Percentiles rank a stretch among this genome's conserved stretches.
phyloP scores from a whole-genome alignment of 2,329 filamentous ascomycete genomes.

The Pyrenochaeta sp. region DNA sequence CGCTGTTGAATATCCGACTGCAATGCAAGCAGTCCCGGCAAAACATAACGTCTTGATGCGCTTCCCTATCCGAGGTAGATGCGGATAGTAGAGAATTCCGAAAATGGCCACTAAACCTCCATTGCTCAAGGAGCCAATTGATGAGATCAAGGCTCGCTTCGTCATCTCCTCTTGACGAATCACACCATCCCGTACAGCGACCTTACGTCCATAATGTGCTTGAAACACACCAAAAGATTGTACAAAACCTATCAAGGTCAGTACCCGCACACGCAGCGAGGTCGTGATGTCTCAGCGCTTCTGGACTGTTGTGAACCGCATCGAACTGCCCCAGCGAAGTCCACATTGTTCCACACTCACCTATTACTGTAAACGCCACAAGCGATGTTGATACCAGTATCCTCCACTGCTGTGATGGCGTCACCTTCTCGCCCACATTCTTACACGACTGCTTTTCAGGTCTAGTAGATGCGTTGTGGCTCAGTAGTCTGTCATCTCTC shows the following conservation, averaged over 20 bases:
- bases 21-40: constrained; percentile 19
- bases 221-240: constrained; percentile 35
- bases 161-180: constrained; percentile 14
- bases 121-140: constrained; percentile 28
- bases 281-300: too few species aligned
- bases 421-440: constrained; percentile 19
- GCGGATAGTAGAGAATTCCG: constrained; percentile 24
- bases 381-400: constrained; percentile 22
- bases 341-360: constrained; percentile 5
- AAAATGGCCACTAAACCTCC: constrained; percentile 29
- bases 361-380: constrained; percentile 21
- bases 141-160: constrained; percentile 21
- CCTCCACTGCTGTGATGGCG: constrained; percentile 21
- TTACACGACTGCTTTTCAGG: not conserved
- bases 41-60: constrained; percentile 24
- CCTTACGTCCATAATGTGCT: constrained; percentile 27
- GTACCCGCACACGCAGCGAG: not conserved
- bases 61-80: constrained; percentile 25
- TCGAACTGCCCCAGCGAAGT: not conserved
- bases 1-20: constrained; percentile 22
- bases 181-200: constrained; percentile 19
- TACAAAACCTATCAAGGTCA: constrained; percentile 22
- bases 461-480: not conserved
- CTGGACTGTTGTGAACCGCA: not conserved
- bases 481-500: not conserved